Conservation (phyloP, 83 land plant genomes). For the Diphasiastrum complanatum region DNA sequence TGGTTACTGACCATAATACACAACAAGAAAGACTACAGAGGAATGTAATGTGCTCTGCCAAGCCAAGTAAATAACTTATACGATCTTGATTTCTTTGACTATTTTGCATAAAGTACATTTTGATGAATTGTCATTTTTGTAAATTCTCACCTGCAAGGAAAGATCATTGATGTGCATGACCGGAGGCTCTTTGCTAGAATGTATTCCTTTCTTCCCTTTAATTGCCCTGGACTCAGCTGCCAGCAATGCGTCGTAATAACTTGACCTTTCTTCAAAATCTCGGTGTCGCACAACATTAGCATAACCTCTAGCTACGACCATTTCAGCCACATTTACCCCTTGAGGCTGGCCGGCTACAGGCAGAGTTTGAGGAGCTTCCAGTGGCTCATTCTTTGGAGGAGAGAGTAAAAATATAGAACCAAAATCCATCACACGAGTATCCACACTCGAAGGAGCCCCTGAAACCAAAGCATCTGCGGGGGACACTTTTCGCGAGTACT, state of each 20-base stretch:
- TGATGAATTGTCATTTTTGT: too few species aligned
- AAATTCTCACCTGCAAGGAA: not conserved
- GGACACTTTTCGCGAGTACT: conserved; percentile 79
- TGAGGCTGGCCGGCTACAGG: conserved; percentile 48
- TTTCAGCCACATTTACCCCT: conserved; percentile 80
- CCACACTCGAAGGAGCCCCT: conserved; percentile 33
- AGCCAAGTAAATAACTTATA: too few species aligned
- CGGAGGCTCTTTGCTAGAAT: conserved; percentile 72
- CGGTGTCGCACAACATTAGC: conserved; percentile 80
- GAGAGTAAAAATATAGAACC: conserved; percentile 78
- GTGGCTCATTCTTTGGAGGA: conserved; percentile 50
- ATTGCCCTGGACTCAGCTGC: conserved; percentile 74
- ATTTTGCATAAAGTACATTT: too few species aligned
- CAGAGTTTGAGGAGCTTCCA: conserved; percentile 35
- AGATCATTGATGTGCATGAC: conserved; percentile 76
- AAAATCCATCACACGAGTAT: conserved; percentile 84
- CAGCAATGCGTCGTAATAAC: conserved; percentile 73
- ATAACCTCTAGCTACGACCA: conserved; percentile 72
- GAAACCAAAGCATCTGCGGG: conserved; percentile 50
- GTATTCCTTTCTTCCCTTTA: conserved; percentile 62
- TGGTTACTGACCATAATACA: too few species aligned
- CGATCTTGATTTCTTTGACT: too few species aligned
- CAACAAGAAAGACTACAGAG: too few species aligned
- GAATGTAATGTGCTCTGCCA: too few species aligned
- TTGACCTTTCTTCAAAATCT: conserved; percentile 96